Percentiles rank a stretch among this genome's conserved stretches.
phyloP scores from a whole-genome alignment of 176 grass and related monocot species.

The Oryza glumipatula region DNA sequence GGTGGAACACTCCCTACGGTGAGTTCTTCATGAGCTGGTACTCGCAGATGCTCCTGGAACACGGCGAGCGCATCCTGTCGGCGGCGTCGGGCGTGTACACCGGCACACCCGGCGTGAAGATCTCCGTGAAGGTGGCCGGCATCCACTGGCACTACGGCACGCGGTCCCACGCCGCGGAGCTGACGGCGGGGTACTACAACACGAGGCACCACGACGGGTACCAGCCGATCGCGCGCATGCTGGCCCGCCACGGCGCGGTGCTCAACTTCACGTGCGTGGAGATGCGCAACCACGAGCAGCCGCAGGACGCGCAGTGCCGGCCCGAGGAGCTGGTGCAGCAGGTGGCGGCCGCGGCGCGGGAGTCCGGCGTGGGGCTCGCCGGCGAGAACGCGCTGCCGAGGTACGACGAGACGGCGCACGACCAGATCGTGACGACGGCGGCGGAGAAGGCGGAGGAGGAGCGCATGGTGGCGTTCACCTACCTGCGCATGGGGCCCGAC shows the following conservation, averaged over 20 bases:
- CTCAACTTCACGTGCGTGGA: conserved; percentile 80
- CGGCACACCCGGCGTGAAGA: conserved; percentile 28
- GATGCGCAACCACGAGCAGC: conserved; percentile 72
- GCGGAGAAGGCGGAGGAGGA: conserved; percentile 43
- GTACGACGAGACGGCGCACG: conserved; percentile 64
- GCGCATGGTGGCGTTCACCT: conserved; percentile 70
- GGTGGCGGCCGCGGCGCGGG: conserved; percentile 53
- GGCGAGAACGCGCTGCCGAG: conserved; percentile 65
- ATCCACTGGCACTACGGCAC: conserved; percentile 82
- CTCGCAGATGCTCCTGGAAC: conserved; percentile 63
- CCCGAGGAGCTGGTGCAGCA: conserved; percentile 61
- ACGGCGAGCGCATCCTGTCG: conserved; percentile 62
- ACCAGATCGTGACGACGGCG: conserved; percentile 52
- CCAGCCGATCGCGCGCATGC: conserved; percentile 57
- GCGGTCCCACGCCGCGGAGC: conserved; percentile 63
- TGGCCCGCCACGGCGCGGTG: conserved; percentile 56
- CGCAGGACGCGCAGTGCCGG: conserved; percentile 61
- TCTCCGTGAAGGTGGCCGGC: conserved; percentile 75
- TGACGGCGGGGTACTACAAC: conserved; percentile 75
- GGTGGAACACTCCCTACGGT: conserved; percentile 59
- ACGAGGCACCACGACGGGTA: conserved; percentile 63
- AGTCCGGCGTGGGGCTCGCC: conserved; percentile 44
- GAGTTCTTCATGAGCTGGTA: conserved; percentile 83
- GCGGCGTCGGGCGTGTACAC: conserved; percentile 37
- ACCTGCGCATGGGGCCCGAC: conserved; percentile 62